phyloP scores from a whole-genome alignment of 2,329 filamentous ascomycete species.

The Diaporthe aspalathi region DNA sequence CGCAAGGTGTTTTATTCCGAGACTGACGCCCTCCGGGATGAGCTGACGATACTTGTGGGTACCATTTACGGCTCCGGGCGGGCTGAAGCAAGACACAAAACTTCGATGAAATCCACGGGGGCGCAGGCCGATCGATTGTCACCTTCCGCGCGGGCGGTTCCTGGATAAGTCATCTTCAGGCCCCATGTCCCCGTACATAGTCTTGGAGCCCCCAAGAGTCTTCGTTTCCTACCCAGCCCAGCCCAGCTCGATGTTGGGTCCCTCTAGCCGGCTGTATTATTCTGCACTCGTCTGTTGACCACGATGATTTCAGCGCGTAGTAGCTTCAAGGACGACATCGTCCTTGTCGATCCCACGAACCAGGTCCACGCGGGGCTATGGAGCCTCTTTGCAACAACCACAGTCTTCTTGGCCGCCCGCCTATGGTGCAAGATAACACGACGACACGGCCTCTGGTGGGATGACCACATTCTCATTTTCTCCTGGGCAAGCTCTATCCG shows the following conservation, averaged over 20 bases:
- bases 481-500: slow-evolving; percentile 27
- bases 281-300: neutral
- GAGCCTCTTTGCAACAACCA: slow-evolving; percentile 18
- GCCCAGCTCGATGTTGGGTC: slow-evolving; percentile 7
- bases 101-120: slow-evolving; percentile 28
- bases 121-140: slow-evolving; percentile 20
- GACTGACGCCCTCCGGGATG: slow-evolving; percentile 28
- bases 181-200: slow-evolving; percentile 27
- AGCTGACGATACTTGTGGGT: slow-evolving; percentile 27
- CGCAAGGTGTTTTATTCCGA: slow-evolving; percentile 30
- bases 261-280: slow-evolving; percentile 7
- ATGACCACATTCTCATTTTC: slow-evolving; percentile 32
- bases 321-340: slow-evolving; percentile 16
- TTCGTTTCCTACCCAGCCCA: neutral
- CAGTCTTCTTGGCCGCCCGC: slow-evolving; percentile 27
- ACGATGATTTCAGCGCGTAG: slow-evolving; percentile 12
- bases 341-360: slow-evolving; percentile 19
- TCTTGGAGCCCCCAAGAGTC: slow-evolving; percentile 1
- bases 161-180: slow-evolving; percentile 25
- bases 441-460: slow-evolving; percentile 31
- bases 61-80: slow-evolving; percentile 21
- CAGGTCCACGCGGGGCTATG: slow-evolving; percentile 31
- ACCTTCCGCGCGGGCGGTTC: neutral
- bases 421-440: slow-evolving; percentile 35
- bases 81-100: slow-evolving; percentile 28